Conservation (phyloP, 352 stramenopile species). For the Pilasporangium apinafurcum region DNA sequence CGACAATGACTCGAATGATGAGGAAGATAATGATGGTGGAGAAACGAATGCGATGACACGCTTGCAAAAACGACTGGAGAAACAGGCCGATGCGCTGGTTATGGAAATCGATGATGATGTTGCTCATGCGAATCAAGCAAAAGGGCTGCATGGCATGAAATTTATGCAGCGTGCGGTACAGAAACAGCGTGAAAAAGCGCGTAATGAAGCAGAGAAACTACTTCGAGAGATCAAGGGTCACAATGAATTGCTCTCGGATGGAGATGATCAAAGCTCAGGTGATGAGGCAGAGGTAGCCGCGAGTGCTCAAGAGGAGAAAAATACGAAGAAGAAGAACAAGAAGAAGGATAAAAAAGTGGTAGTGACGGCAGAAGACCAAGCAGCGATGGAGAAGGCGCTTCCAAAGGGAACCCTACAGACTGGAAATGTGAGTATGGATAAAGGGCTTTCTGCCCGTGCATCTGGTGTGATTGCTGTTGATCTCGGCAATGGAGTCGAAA, state of each 20-base stretch:
- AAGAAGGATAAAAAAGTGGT: slow-evolving; percentile 35
- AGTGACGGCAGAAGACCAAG: slow-evolving; percentile 44
- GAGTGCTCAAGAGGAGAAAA: slow-evolving; percentile 19
- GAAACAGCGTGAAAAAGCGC: slow-evolving; percentile 90
- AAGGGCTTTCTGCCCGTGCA: slow-evolving; percentile 54
- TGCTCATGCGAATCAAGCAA: slow-evolving; percentile 37
- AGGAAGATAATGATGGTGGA: slow-evolving; percentile 24
- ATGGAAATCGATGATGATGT: slow-evolving; percentile 70
- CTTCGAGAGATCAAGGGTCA: slow-evolving; percentile 92
- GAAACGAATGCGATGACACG: slow-evolving; percentile 45
- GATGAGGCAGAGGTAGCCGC: slow-evolving; percentile 20
- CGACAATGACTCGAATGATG: slow-evolving; percentile 36
- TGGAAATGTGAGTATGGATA: slow-evolving; percentile 65
- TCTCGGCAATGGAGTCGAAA: slow-evolving; percentile 36
- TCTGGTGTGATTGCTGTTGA: slow-evolving; percentile 63
- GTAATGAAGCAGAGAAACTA: slow-evolving; percentile 90
- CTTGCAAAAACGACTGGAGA: slow-evolving; percentile 59
- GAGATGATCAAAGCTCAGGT: slow-evolving; percentile 36
- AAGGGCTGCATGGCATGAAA: slow-evolving; percentile 93
- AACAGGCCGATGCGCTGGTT: slow-evolving; percentile 64
- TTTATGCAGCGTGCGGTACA: slow-evolving; percentile 98
- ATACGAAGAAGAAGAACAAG: slow-evolving; percentile 19
- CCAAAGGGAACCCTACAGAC: slow-evolving; percentile 50
- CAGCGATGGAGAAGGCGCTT: slow-evolving; percentile 44
- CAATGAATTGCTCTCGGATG: slow-evolving; percentile 50